Percentiles rank a stretch among this genome's conserved stretches.
phyloP scores from a whole-genome alignment of 768 basidiomycete species.

The Mycena polygramma region DNA sequence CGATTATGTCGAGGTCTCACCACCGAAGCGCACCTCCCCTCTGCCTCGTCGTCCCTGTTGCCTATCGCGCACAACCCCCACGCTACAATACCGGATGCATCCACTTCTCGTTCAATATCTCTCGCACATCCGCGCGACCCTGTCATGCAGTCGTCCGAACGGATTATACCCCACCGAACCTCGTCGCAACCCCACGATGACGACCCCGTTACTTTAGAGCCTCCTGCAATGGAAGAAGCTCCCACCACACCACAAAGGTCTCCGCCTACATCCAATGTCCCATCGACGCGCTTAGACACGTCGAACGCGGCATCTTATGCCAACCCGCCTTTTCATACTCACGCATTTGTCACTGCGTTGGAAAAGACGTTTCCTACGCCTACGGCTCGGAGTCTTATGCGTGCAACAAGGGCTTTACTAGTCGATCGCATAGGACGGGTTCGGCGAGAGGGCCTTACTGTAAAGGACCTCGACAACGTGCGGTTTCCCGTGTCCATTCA shows the following conservation, averaged over 20 bases:
- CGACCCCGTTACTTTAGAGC: neutral
- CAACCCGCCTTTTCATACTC: conserved; percentile 86
- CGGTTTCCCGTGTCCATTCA: conserved; percentile 40
- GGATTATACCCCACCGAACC: conserved; percentile 7
- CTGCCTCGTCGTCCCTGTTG: conserved; percentile 14
- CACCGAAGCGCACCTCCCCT: conserved; percentile 25
- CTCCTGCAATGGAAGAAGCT: conserved; percentile 2
- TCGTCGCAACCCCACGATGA: conserved; percentile 5
- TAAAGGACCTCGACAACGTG: conserved; percentile 88
- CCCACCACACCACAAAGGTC: neutral
- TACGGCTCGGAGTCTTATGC: conserved; percentile 85
- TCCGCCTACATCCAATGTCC: conserved; percentile 27
- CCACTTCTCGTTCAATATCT: conserved; percentile 34
- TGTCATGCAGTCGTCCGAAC: conserved; percentile 9
- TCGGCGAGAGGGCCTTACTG: conserved; percentile 75
- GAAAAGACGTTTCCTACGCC: conserved; percentile 81
- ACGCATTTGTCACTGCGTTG: conserved; percentile 78
- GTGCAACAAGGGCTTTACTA: conserved; percentile 83
- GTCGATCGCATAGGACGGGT: conserved; percentile 83
- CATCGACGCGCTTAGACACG: conserved; percentile 30
- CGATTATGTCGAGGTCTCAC: conserved; percentile 29
- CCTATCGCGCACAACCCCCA: conserved; percentile 25
- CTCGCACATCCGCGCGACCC: conserved; percentile 33
- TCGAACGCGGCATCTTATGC: conserved; percentile 55
- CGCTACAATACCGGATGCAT: conserved; percentile 29